Conservation (phyloP, 1,284 basidiomycete genomes). For the Cryptococcus depauperatus region DNA sequence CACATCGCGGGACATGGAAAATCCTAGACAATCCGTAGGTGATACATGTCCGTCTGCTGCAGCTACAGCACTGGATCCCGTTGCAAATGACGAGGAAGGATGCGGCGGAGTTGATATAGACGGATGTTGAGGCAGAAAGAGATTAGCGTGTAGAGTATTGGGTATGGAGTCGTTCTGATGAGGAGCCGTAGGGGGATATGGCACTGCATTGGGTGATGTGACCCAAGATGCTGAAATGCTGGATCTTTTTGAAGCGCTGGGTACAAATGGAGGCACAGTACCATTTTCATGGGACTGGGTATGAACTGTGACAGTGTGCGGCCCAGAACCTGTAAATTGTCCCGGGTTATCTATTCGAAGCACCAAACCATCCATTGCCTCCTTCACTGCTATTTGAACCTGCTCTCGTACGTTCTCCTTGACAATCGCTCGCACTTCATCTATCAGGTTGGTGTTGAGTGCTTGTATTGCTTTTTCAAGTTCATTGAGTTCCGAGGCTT, state of each 20-base stretch:
- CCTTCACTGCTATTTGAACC: not conserved
- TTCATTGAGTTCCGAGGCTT: not conserved
- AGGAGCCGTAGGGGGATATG: too few relatives aligned
- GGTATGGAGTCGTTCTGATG: not conserved
- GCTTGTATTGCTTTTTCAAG: not conserved
- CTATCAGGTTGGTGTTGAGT: not conserved
- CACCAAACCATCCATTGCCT: not conserved
- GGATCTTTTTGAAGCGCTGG: too few relatives aligned
- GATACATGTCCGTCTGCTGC: too few relatives aligned
- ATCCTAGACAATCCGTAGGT: too few relatives aligned
- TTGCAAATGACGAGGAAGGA: not conserved
- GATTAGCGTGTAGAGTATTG: not conserved
- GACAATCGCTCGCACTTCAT: not conserved
- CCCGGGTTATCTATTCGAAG: not conserved
- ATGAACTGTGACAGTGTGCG: too few relatives aligned
- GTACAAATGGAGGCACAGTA: too few relatives aligned
- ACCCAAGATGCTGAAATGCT: too few relatives aligned
- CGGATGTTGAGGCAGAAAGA: not conserved
- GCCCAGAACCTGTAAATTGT: too few relatives aligned
- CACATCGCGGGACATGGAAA: conserved; percentile 3
- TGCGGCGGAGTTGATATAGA: not conserved
- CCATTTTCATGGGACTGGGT: too few relatives aligned
- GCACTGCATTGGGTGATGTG: too few relatives aligned
- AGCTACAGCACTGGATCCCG: too few relatives aligned
- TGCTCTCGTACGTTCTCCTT: not conserved